Conservation (phyloP, 805 yeast species). For the Candida lessepsii region DNA sequence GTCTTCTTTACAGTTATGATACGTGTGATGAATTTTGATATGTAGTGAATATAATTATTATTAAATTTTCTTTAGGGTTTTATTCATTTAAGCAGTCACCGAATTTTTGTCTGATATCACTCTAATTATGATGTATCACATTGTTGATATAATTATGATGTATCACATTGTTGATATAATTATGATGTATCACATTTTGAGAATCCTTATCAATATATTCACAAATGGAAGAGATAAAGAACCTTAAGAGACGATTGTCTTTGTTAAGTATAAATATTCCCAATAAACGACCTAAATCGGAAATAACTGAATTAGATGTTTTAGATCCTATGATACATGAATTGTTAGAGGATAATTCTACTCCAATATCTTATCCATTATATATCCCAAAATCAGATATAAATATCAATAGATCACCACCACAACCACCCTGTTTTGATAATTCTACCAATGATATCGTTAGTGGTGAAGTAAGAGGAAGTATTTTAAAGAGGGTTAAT, state of each 20-base stretch:
- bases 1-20: slow-evolving; percentile 4
- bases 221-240: slow-evolving; percentile 1
- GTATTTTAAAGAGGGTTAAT: too few species aligned
- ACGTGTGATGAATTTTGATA: slow-evolving; percentile 2
- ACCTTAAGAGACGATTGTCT: slow-evolving; percentile 1
- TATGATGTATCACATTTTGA: slow-evolving; percentile 6
- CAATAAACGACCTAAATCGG: background rate
- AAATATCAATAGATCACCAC: slow-evolving; percentile 3
- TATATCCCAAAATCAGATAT: slow-evolving; percentile 1
- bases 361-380: slow-evolving; percentile 3
- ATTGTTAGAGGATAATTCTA: background rate
- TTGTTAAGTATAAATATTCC: background rate
- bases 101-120: too few species aligned
- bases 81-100: too few species aligned
- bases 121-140: too few species aligned
- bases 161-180: too few species aligned
- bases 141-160: too few species aligned
- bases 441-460: too few species aligned
- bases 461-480: too few species aligned
- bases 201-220: background rate
- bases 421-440: slow-evolving; percentile 5
- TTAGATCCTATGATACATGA: slow-evolving; percentile 1
- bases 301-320: slow-evolving; percentile 5
- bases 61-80: too few species aligned
- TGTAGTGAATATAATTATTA: too few species aligned